A percentile compares a stretch with the other conserved stretches of the same genome.
Evolutionary conservation across 208 protist species (phyloP).

Genomic region (Strigomonas galati): DNA sequence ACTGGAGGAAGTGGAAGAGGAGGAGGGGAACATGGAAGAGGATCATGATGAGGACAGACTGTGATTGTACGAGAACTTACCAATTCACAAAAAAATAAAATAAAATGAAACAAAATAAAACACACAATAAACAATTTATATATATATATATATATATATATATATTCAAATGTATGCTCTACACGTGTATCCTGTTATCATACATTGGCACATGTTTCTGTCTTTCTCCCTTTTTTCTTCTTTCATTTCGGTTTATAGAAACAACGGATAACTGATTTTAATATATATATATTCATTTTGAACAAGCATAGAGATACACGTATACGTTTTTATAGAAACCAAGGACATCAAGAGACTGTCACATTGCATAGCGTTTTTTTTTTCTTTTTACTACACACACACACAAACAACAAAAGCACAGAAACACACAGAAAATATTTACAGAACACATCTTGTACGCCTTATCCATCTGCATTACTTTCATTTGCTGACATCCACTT

Average conservation of each 20-base stretch:
- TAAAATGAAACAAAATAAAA: conserved; percentile 10
- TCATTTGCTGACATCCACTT: too few relatives aligned
- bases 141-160: conserved; percentile 22
- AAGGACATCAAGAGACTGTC: too few relatives aligned
- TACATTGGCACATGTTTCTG: neutral
- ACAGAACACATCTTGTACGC: neutral
- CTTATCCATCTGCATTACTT: neutral
- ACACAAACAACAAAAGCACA: conserved; percentile 1
- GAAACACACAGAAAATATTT: neutral
- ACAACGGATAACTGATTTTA: too few relatives aligned
- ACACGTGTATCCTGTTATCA: neutral
- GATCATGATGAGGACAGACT: too few relatives aligned
- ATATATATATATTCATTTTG: conserved; percentile 13
- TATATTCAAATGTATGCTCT: conserved; percentile 13
- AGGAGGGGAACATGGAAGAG: neutral
- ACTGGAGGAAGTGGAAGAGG: neutral
- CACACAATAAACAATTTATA: conserved; percentile 9
- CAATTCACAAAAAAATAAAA: neutral
- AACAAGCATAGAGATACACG: conserved; percentile 4
- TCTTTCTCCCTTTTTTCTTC: conserved; percentile 13
- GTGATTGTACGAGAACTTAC: neutral
- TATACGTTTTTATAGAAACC: too few relatives aligned
- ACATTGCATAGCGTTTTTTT: neutral
- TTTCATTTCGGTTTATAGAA: neutral
- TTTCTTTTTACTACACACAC: neutral